phyloP scores from a whole-genome alignment of 2,329 filamentous ascomycete species.

The Dactylellina drechsleri region DNA sequence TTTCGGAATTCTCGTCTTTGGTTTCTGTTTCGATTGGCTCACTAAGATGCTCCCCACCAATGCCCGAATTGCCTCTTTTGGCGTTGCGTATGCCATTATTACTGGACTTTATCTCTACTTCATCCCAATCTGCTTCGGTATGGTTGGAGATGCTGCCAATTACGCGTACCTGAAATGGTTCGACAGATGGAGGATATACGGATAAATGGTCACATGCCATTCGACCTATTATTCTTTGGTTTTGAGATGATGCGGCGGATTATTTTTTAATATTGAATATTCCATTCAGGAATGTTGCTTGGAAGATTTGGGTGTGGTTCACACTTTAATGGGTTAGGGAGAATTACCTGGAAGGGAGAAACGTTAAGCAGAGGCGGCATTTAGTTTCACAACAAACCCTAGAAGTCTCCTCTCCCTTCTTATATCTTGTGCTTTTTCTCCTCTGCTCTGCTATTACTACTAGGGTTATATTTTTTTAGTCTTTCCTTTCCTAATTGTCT shows the following conservation, averaged over 20 bases:
- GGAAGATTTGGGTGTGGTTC: conserved; percentile 16
- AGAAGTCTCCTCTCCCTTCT: conserved; percentile 28
- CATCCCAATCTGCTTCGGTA: conserved; percentile 94
- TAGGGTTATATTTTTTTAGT: conserved; percentile 21
- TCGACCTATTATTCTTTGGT: neutral
- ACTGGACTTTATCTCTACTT: conserved; percentile 89
- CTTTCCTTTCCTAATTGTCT: conserved; percentile 20
- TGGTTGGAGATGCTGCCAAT: conserved; percentile 83
- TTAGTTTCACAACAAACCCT: conserved; percentile 1
- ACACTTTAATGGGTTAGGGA: conserved; percentile 11
- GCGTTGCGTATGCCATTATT: conserved; percentile 75
- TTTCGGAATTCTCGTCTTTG: conserved; percentile 89
- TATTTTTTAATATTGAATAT: conserved; percentile 2
- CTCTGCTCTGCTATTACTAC: conserved; percentile 2
- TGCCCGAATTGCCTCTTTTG: conserved; percentile 76
- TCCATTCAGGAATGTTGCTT: neutral
- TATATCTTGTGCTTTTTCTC: conserved; percentile 6
- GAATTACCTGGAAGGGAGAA: conserved; percentile 17
- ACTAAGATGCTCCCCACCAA: conserved; percentile 64
- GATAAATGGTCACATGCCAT: conserved; percentile 62
- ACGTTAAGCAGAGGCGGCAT: conserved; percentile 8
- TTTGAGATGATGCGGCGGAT: neutral
- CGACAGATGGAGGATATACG: conserved; percentile 82
- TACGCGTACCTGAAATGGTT: conserved; percentile 97
- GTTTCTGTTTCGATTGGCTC: conserved; percentile 80